Evolutionary conservation across 169 alveolate genomes (phyloP).

Genomic region (Plasmodium fragile): DNA sequence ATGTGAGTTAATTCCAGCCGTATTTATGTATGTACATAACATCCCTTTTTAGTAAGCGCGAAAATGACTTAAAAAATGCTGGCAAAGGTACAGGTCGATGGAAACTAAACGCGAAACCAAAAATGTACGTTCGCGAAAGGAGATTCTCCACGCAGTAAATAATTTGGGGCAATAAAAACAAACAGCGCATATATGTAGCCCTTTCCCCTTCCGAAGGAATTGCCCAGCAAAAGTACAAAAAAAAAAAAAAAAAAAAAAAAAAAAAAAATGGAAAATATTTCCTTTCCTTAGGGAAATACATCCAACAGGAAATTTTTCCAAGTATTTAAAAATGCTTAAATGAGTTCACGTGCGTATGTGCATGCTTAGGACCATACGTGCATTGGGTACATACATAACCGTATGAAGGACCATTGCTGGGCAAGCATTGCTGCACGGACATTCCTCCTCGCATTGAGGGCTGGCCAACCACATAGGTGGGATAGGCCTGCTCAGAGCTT

Average conservation of each 20-base stretch:
- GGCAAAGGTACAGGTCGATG: not conserved
- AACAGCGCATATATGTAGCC: not conserved
- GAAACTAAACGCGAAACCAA: not conserved
- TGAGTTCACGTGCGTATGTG: not conserved
- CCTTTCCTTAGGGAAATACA: not conserved
- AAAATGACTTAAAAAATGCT: not conserved
- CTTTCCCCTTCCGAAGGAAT: not conserved
- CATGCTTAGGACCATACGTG: not conserved
- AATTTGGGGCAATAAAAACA: not conserved
- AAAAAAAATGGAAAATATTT: not conserved
- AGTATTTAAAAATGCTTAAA: not conserved
- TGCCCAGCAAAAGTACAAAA: not conserved
- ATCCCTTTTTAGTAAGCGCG: not conserved
- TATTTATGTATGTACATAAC: not conserved
- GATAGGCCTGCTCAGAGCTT: not conserved
- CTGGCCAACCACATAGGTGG: not conserved
- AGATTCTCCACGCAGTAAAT: not conserved
- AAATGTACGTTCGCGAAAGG: not conserved
- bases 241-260: not conserved
- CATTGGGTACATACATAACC: not conserved
- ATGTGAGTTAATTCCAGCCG: not conserved
- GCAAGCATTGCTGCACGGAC: not conserved
- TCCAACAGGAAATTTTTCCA: not conserved
- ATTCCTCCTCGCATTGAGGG: not conserved
- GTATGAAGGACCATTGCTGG: not conserved